Percentiles rank a stretch among this genome's conserved stretches.
Conservation (phyloP, 331 rosid species). For the Acacia pycnantha region DNA sequence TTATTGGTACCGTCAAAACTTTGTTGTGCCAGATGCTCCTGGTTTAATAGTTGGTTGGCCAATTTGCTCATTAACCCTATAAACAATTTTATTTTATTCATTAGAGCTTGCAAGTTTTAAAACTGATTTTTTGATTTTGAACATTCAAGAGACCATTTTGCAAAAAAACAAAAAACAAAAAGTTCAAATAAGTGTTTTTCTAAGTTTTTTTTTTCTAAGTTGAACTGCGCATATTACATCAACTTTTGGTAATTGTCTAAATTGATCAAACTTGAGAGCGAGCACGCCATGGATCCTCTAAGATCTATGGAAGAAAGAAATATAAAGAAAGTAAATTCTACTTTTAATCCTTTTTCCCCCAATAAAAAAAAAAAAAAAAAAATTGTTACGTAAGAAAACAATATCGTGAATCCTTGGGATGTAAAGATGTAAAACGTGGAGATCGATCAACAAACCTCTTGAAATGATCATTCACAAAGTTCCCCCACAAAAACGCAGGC, state of each 20-base stretch:
- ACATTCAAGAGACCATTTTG: neutral
- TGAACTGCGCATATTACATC: neutral
- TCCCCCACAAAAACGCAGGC: no score
- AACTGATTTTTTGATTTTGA: neutral
- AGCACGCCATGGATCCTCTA: neutral
- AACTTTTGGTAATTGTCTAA: neutral
- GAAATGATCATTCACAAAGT: no score
- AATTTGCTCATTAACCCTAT: no score
- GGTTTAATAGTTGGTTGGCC: no score
- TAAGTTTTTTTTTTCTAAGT: neutral
- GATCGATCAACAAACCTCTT: no score
- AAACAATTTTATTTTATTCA: neutral
- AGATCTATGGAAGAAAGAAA: neutral
- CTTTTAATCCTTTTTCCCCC: neutral
- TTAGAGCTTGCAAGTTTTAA: neutral
- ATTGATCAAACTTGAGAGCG: neutral
- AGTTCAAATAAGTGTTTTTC: neutral
- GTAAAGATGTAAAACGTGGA: no score
- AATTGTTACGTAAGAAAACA: no score
- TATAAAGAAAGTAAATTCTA: neutral
- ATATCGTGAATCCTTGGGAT: no score
- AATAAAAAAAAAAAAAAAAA: no score
- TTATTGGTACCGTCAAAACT: no score
- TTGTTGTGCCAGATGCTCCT: no score
- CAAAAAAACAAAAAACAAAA: neutral